Percentiles rank a stretch among this genome's conserved stretches.
Conservation (phyloP, 441 rosid genomes). For the Codiaeum variegatum region DNA sequence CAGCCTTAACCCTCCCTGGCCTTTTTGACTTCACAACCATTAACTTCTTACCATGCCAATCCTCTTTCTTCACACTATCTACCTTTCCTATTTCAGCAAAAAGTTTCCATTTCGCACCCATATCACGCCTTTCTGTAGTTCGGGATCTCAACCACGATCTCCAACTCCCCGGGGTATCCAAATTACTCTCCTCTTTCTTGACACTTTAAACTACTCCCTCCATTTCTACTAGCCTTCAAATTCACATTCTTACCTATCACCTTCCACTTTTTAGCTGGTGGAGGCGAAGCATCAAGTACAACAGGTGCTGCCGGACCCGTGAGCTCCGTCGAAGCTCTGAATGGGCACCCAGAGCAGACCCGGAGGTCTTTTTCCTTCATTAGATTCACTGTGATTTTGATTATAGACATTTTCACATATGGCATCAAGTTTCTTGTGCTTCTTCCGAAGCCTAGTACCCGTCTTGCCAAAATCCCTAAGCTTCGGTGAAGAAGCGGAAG, state of each 20-base stretch:
- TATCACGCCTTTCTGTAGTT: constrained; percentile 31
- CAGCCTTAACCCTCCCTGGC: constrained; percentile 34
- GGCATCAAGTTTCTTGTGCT: constrained; percentile 89
- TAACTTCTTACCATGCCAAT: constrained; percentile 20
- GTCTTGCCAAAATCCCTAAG: constrained; percentile 29
- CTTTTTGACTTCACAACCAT: constrained; percentile 28
- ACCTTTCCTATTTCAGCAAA: constrained; percentile 28
- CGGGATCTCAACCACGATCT: constrained; percentile 64
- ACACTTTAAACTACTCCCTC: constrained; percentile 21
- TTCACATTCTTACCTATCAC: constrained; percentile 34
- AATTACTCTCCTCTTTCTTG: constrained; percentile 32
- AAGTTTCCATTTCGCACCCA: constrained; percentile 47
- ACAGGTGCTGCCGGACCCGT: constrained; percentile 61
- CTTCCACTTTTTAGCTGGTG: constrained; percentile 59
- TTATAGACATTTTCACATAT: constrained; percentile 75
- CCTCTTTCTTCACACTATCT: constrained; percentile 13
- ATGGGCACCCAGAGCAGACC: constrained; percentile 24
- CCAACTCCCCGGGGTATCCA: constrained; percentile 53
- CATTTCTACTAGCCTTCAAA: constrained; percentile 24
- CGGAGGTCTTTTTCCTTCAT: constrained; percentile 24
- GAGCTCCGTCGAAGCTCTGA: constrained; percentile 75
- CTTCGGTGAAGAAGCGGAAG: constrained; percentile 40
- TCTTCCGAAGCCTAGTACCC: constrained; percentile 65
- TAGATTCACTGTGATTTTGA: constrained; percentile 54
- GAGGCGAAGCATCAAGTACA: constrained; percentile 77